phyloP scores from a whole-genome alignment of 176 grass and related monocot genomes.

The Aegilops speltoides region DNA sequence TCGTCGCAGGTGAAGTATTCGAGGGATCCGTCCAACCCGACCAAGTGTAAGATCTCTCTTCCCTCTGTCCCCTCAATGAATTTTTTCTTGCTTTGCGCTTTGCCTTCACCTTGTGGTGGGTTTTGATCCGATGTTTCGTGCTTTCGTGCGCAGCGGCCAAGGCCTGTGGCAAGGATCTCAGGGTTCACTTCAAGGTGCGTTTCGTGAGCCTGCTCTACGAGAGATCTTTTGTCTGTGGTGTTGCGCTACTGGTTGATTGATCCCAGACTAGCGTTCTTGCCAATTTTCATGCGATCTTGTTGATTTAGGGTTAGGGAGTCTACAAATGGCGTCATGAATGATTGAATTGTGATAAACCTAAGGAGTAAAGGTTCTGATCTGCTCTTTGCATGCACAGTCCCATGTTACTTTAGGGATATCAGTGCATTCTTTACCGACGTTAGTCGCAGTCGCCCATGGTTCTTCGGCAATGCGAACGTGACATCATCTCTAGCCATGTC shows the following conservation, averaged over 20 bases:
- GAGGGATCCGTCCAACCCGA: constrained; percentile 59
- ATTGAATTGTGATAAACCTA: constrained; percentile 21
- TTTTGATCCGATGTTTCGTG: constrained; percentile 8
- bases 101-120: not conserved
- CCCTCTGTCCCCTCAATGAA: no score
- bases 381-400: constrained; percentile 11
- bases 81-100: not conserved
- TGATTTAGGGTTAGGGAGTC: not conserved
- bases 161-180: constrained; percentile 79
- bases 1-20: constrained; percentile 73
- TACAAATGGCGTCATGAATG: not conserved
- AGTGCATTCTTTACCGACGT: not conserved
- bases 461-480: no score
- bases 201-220: not conserved
- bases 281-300: not conserved
- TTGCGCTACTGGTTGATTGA: not conserved
- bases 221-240: not conserved
- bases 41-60: constrained; percentile 56
- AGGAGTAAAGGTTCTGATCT: constrained; percentile 34
- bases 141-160: constrained; percentile 64
- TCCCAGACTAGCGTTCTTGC: not conserved
- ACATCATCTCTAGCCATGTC: no score
- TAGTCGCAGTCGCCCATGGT: no score
- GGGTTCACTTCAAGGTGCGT: constrained; percentile 86
- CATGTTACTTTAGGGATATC: constrained; percentile 21